Evolutionary conservation across 2,329 filamentous ascomycete species (phyloP), one percentile per base, ranked within the genome.

Genomic region (Coleophoma eucalyptorum): DNA sequence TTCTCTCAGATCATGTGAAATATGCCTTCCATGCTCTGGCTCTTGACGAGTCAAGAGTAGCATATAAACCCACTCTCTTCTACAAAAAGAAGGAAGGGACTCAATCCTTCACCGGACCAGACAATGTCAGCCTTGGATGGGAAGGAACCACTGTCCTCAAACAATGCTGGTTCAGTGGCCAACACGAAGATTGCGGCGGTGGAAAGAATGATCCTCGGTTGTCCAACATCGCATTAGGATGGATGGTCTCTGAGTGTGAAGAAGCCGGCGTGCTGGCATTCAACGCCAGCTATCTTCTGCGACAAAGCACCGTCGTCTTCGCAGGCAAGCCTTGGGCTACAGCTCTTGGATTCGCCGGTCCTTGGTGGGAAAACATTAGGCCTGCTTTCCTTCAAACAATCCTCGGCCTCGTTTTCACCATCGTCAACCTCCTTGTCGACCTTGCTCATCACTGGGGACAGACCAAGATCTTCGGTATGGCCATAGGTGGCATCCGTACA

Each of bases 1-100:
- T 65, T 13, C 40, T 19, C 16, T 21, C 40, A 42, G 21, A 58
- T 51, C 63, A 67, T 51, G 66, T 76, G 13, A 63, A 72, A 50
- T 61, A 73, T 53, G 73, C 73, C 1, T 75, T 76, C 52, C 73
- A 76, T 50, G 72, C 72, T 6, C 63, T 76, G 6, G 71, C 72
- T 4, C 65, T 75, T n/a, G 73, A 75, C 55, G 73, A 76, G 55
- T 67, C 68, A 19, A 66, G 73, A 21, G 46, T 55, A 11, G 51
- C 65, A 3, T 70, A 67, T 52, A 43, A 46, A 3, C 67, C 68
- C 13, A 61, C 68, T 4, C 41, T 70, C n/a, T 70, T 67, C 65
- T 58, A 64, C 15, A 37, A 46, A 42, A 18, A 18, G 12, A 42
- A 12, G 11, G 21, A 42, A 21, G 21, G 15, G 3, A 21, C 18